Evolutionary conservation across 2,329 filamentous ascomycete species (phyloP).

Genomic region (Penicillium sumatraense): DNA sequence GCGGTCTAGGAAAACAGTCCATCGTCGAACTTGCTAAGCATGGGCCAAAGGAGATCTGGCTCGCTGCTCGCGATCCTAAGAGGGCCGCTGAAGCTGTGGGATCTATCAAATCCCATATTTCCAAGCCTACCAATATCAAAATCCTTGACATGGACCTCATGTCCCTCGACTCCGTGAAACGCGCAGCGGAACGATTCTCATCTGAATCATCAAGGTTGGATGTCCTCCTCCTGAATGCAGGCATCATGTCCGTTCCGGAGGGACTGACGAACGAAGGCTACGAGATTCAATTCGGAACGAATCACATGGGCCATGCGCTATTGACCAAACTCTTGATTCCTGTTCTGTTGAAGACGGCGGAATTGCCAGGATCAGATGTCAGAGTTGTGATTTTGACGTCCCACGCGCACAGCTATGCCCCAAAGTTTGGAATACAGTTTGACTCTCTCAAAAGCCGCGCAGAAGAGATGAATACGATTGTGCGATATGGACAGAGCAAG

Average conservation of each 20-base stretch:
- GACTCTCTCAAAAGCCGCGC: neutral
- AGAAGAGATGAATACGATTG: neutral
- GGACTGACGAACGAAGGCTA: constrained; percentile 33
- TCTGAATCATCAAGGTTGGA: constrained; percentile 25
- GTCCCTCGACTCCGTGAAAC: constrained; percentile 19
- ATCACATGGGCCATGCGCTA: constrained; percentile 32
- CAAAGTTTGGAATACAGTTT: neutral
- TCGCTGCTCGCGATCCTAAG: neutral
- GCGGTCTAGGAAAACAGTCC: constrained; percentile 53
- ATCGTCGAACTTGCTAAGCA: constrained; percentile 24
- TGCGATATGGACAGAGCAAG: neutral
- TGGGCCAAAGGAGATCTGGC: neutral
- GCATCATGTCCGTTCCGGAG: constrained; percentile 30
- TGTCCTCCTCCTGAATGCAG: constrained; percentile 36
- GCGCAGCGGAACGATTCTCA: constrained; percentile 10
- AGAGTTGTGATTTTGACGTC: neutral
- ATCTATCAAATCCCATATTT: neutral
- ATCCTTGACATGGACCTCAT: constrained; percentile 18
- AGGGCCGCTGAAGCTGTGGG: constrained; percentile 12
- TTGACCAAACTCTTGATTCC: constrained; percentile 33
- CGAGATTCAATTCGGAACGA: constrained; percentile 38
- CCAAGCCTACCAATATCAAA: neutral
- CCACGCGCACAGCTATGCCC: neutral
- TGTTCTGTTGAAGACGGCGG: constrained; percentile 8
- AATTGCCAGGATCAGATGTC: neutral